phyloP scores from a whole-genome alignment of 1,284 basidiomycete species.

The Sporisorium iseilematis-ciliati region DNA sequence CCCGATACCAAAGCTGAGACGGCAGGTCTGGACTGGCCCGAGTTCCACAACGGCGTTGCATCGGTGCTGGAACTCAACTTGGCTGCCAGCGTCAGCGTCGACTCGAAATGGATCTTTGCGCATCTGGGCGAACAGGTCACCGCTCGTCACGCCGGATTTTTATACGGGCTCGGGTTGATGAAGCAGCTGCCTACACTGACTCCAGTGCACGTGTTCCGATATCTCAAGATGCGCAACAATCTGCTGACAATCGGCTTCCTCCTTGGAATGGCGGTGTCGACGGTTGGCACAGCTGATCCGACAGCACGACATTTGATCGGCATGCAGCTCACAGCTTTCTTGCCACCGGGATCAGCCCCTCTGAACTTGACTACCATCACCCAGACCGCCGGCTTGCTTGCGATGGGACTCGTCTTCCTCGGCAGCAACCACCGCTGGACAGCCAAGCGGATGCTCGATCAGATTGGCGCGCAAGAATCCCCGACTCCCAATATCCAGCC shows the following conservation, averaged over 20 bases:
- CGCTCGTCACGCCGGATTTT: constrained; percentile 95
- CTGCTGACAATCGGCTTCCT: constrained; percentile 92
- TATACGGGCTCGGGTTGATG: constrained; percentile 90
- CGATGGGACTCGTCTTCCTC: constrained; percentile 89
- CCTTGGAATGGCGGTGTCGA: constrained; percentile 89
- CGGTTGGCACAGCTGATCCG: constrained; percentile 86
- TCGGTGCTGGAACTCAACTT: constrained; percentile 80
- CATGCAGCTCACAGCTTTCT: constrained; percentile 90
- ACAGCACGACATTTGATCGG: constrained; percentile 91
- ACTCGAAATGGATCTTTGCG: constrained; percentile 67
- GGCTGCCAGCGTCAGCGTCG: constrained; percentile 75
- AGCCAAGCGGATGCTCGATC: constrained; percentile 88
- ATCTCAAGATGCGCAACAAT: constrained; percentile 94
- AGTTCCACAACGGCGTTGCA: constrained; percentile 97
- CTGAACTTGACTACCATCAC: constrained; percentile 90
- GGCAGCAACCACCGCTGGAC: constrained; percentile 88
- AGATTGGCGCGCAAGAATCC: constrained; percentile 83
- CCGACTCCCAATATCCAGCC: constrained; percentile 77
- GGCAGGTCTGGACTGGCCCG: constrained; percentile 81
- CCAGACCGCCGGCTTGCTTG: constrained; percentile 88
- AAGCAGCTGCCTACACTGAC: constrained; percentile 89
- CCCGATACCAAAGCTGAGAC: constrained; percentile 47
- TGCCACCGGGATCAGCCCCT: constrained; percentile 86
- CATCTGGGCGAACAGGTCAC: constrained; percentile 71
- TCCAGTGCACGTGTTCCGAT: constrained; percentile 84